phyloP scores from a whole-genome alignment of 2,329 filamentous ascomycete genomes.

The Beauveria sp. region DNA sequence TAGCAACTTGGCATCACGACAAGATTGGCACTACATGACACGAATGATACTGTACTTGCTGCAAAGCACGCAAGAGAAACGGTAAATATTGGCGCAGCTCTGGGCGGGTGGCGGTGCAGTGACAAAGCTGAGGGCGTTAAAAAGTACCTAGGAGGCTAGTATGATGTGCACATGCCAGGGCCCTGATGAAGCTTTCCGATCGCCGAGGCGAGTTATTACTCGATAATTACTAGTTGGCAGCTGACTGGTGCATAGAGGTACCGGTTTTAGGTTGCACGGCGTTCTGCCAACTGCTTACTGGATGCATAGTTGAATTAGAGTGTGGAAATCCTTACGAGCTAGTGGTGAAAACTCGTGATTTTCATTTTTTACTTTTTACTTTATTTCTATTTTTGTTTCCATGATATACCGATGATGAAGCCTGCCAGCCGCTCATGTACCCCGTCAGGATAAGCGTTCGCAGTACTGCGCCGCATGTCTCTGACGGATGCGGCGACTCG shows the following conservation, averaged over 20 bases:
- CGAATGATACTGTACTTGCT: neutral
- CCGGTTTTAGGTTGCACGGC: neutral
- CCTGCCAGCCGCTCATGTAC: neutral
- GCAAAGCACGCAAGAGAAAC: neutral
- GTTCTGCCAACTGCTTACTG: too few relatives aligned
- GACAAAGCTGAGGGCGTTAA: neutral
- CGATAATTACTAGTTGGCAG: neutral
- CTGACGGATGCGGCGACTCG: conserved; percentile 2
- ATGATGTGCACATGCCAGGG: too few relatives aligned
- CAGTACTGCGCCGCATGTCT: neutral
- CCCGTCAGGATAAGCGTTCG: neutral
- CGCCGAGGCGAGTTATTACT: neutral
- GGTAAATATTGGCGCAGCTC: neutral
- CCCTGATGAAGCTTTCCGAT: conserved; percentile 1
- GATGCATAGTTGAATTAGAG: too few relatives aligned
- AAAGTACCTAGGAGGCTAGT: neutral
- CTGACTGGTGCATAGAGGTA: neutral
- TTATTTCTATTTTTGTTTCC: neutral
- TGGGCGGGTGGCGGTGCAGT: neutral
- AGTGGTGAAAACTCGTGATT: neutral
- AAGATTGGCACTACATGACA: neutral
- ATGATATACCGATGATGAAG: neutral
- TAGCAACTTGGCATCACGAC: neutral
- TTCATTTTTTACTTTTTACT: neutral
- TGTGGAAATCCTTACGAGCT: too few relatives aligned